phyloP scores from a whole-genome alignment of 1,284 basidiomycete genomes.

The Serendipita sp. region DNA sequence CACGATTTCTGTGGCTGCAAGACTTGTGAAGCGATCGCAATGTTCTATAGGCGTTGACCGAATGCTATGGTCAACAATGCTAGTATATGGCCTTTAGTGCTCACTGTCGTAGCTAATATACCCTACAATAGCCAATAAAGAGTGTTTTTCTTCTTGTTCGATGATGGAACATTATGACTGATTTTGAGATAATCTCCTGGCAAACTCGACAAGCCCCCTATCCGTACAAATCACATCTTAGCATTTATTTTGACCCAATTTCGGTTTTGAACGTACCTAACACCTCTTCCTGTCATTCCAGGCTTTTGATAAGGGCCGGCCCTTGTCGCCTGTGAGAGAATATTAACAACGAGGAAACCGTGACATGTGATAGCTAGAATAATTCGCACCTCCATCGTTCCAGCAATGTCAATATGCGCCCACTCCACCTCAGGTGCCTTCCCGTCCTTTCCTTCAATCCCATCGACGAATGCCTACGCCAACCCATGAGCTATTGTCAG shows the following conservation, averaged over 20 bases:
- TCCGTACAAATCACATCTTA: not conserved
- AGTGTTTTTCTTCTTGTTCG: not conserved
- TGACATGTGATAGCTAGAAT: not conserved
- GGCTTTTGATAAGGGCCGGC: constrained; percentile 51
- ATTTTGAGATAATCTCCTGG: constrained; percentile 19
- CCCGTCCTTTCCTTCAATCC: constrained; percentile 34
- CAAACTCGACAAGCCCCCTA: constrained; percentile 24
- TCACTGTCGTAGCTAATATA: too few relatives aligned
- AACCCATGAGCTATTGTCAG: not conserved
- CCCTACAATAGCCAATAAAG: too few relatives aligned
- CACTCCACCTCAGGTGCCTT: constrained; percentile 43
- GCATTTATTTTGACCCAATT: not conserved
- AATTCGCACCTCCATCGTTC: constrained; percentile 50
- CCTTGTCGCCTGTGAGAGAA: constrained; percentile 30
- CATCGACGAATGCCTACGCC: constrained; percentile 45
- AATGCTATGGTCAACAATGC: too few relatives aligned
- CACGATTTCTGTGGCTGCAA: too few relatives aligned
- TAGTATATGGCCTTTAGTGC: too few relatives aligned
- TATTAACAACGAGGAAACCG: too few relatives aligned
- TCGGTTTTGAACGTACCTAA: constrained; percentile 35
- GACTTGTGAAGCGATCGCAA: too few relatives aligned
- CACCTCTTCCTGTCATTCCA: constrained; percentile 71
- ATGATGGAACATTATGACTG: not conserved
- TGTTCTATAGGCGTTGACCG: too few relatives aligned
- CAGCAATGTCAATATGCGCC: constrained; percentile 81